A percentile compares a stretch with the other conserved stretches of the same genome.
These are phyloP conservation scores for Acer negundo DNA, from an alignment of 345 rosid genomes.

Conservation along the genomic window DNA sequence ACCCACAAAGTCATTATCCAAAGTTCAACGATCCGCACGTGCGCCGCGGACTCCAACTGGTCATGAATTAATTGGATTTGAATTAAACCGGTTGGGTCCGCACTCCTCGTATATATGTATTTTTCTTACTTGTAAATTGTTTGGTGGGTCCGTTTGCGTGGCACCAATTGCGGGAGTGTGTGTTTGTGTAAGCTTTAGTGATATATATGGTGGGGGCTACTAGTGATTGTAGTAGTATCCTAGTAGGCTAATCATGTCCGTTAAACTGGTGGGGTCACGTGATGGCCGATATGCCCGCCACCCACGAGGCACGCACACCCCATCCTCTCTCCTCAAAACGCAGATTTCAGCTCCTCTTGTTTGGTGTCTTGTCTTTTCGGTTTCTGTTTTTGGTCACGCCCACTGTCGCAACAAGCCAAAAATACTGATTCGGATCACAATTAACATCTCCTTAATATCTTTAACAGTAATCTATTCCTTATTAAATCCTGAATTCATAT, in stretches of 20 bases:
- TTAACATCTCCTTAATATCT: not conserved
- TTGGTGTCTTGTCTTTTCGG: conserved; percentile 8
- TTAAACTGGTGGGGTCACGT: conserved; percentile 43
- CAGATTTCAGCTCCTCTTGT: not conserved
- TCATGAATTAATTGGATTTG: conserved; percentile 21
- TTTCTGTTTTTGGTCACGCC: not conserved
- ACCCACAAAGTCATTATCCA: conserved; percentile 1
- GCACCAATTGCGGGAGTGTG: conserved; percentile 31
- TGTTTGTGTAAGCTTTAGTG: not conserved
- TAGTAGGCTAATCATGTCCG: conserved; percentile 33
- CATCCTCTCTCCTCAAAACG: not conserved
- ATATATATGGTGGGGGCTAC: not conserved
- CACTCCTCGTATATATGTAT: not conserved
- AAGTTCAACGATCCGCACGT: conserved; percentile 19
- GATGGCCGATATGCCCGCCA: conserved; percentile 51
- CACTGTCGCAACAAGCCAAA: not conserved
- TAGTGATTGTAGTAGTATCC: not conserved
- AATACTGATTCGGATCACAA: not conserved
- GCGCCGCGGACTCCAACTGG: conserved; percentile 36
- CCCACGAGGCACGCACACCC: conserved; percentile 33
- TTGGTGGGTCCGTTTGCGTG: not conserved
- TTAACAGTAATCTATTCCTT: too few species aligned
- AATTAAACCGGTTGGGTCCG: conserved; percentile 24
- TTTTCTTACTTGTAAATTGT: too few species aligned
- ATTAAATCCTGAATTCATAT: too few species aligned